Evolutionary conservation across 2,329 filamentous ascomycete species (phyloP).

Genomic region (Thielaviopsis ethacetica): DNA sequence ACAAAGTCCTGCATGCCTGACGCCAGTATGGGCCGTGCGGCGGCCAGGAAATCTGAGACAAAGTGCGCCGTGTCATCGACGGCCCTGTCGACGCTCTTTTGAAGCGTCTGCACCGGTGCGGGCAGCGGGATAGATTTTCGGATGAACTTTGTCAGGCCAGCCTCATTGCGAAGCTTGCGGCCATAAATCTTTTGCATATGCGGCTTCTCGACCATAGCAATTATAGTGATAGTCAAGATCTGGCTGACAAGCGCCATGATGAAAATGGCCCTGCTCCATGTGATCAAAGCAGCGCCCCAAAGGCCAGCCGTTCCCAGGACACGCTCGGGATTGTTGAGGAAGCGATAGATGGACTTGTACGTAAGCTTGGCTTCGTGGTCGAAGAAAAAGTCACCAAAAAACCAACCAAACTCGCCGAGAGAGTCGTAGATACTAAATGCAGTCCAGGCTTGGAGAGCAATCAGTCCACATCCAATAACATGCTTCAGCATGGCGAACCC

Average conservation of each 20-base stretch:
- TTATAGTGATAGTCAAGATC: constrained; percentile 68
- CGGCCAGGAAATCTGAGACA: constrained; percentile 79
- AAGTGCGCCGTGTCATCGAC: constrained; percentile 76
- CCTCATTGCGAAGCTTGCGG: constrained; percentile 63
- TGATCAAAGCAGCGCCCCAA: constrained; percentile 89
- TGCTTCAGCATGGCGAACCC: constrained; percentile 78
- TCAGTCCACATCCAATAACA: constrained; percentile 62
- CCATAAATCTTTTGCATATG: constrained; percentile 99
- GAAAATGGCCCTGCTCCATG: constrained; percentile 75
- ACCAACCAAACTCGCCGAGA: constrained; percentile 95
- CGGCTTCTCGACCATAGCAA: constrained; percentile 84
- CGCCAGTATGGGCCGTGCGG: constrained; percentile 69
- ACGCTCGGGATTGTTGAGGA: constrained; percentile 92
- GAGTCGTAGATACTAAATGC: constrained; percentile 87
- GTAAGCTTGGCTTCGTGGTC: constrained; percentile 77
- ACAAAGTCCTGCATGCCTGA: constrained; percentile 76
- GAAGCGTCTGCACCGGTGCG: constrained; percentile 51
- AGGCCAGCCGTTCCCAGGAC: constrained; percentile 87
- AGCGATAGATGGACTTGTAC: constrained; percentile 94
- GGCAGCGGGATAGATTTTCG: constrained; percentile 72
- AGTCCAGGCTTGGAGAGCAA: constrained; percentile 85
- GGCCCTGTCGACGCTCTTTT: constrained; percentile 74
- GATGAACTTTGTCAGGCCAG: constrained; percentile 82
- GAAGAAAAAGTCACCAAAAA: constrained; percentile 98
- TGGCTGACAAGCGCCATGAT: constrained; percentile 75